Base-by-base conservation (phyloP, 1,284 basidiomycete genomes). In the Inonotus obliquus region DNA sequence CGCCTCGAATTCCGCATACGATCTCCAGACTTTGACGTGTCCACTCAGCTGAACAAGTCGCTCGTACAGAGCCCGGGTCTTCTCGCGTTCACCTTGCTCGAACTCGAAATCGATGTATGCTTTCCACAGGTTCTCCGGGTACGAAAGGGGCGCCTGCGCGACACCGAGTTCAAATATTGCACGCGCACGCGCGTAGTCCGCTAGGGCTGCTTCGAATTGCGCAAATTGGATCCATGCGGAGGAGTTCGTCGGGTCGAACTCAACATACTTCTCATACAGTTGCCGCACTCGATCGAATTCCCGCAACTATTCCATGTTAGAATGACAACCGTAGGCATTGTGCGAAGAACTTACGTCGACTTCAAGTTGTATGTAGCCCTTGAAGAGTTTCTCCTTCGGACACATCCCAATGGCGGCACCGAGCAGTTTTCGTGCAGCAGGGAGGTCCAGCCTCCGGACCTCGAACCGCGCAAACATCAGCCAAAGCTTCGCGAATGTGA, bases 51-150 rank as follows among this genome's bases (percentile, higher is more conserved):
- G 79, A 56, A 98, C 79, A 19, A 99, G 82, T 27, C 95, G 84
- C 76, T 98, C 95, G 74, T 97, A 99, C 59, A 99, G 73, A n/a
- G 81, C 80, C 32, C 96, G 81, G 1, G 92, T 91, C 38, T 85
- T 83, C 65, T 92, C 92, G 61, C 94, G 86, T 70, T 98, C 94
- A 66, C 94, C 91, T 73, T 97, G 94, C 66, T 96, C 94, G 67
- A 94, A 90, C 74, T 96, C 94, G 68, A 95, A 94, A 76, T 99
- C 96, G 76, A 99, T 94, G 75, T 95, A 99, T 3, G 94, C 92
- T 72, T 95, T 96, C 94, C 94, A 96, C n/a, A 98, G 82, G 11
- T 98, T 81, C 74, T 99, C 97, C 1, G 97, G 97, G 94, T 98
- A 98, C 61, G 97, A 95, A 45, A 99, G 80, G n/a, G 88, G 86